Conservation (phyloP, 75 land plant species). For the Gnetum montanum region DNA sequence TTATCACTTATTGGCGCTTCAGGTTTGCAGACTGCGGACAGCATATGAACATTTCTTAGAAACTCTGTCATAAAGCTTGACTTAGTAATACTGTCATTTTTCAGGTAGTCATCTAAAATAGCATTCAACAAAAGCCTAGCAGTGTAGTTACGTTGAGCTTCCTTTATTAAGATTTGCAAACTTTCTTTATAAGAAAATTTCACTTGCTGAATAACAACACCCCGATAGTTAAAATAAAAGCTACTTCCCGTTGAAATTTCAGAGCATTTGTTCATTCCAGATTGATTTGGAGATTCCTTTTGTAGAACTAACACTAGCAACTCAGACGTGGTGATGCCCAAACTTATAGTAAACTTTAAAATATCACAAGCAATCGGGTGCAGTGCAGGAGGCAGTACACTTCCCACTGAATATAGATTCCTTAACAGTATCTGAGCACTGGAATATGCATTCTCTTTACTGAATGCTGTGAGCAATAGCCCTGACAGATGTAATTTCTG, state of each 20-base stretch:
- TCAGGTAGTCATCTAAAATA: conserved; percentile 26
- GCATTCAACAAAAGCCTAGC: conserved; percentile 24
- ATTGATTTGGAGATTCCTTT: conserved; percentile 1
- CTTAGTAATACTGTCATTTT: conserved; percentile 17
- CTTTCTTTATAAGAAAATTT: conserved; percentile 31
- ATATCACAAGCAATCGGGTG: conserved; percentile 23
- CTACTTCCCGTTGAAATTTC: conserved; percentile 14
- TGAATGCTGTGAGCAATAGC: conserved; percentile 16
- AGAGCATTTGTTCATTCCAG: not conserved
- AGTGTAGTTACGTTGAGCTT: conserved; percentile 19
- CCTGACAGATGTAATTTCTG: conserved; percentile 27
- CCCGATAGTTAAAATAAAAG: conserved; percentile 32
- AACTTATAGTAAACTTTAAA: conserved; percentile 13
- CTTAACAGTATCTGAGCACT: conserved; percentile 18
- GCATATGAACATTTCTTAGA: conserved; percentile 13
- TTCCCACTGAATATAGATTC: conserved; percentile 9
- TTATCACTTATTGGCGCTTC: conserved; percentile 16
- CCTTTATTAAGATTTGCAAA: conserved; percentile 16
- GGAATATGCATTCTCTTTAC: conserved; percentile 12
- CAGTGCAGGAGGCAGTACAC: conserved; percentile 13
- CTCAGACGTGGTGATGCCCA: conserved; percentile 19
- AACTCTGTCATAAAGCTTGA: conserved; percentile 26
- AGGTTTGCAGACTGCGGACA: conserved; percentile 11
- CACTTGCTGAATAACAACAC: conserved; percentile 24
- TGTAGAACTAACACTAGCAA: conserved; percentile 21